A percentile compares a stretch with the other conserved stretches of the same genome.
phyloP scores from a whole-genome alignment of 2,329 filamentous ascomycete species.

The Claviceps sp. region DNA sequence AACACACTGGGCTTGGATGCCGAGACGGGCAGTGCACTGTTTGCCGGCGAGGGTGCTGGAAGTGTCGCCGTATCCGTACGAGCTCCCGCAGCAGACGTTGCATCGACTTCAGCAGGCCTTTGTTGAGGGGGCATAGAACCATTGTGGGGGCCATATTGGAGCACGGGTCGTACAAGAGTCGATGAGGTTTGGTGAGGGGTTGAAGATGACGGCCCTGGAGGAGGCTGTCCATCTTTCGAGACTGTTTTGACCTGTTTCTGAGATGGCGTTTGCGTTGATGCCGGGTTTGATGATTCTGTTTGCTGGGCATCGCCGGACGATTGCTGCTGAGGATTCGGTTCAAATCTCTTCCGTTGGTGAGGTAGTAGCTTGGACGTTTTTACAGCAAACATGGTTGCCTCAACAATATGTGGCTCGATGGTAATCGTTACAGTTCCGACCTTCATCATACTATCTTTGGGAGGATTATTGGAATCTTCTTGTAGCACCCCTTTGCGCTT shows the following conservation, averaged over 20 bases:
- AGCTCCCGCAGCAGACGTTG: conserved; percentile 14
- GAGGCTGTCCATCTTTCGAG: background rate
- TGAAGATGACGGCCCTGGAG: background rate
- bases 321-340: conserved; percentile 6
- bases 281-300: conserved; percentile 1
- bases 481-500: conserved; percentile 53
- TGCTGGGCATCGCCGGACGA: conserved; percentile 10
- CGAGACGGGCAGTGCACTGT: background rate
- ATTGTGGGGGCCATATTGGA: conserved; percentile 54
- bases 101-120: conserved; percentile 14
- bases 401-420: conserved; percentile 68
- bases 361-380: conserved; percentile 45
- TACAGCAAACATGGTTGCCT: conserved; percentile 60
- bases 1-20: background rate
- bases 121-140: conserved; percentile 44
- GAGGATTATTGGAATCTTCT: conserved; percentile 52
- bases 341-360: conserved; percentile 15
- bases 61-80: conserved; percentile 10
- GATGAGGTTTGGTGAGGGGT: background rate
- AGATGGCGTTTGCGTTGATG: conserved; percentile 7
- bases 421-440: conserved; percentile 62
- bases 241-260: conserved; percentile 9
- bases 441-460: conserved; percentile 59
- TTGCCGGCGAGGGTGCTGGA: conserved; percentile 2
- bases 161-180: conserved; percentile 34